Evolutionary conservation across 108 stramenopile species (phyloP).

Genomic region (Nitzschia palea): DNA sequence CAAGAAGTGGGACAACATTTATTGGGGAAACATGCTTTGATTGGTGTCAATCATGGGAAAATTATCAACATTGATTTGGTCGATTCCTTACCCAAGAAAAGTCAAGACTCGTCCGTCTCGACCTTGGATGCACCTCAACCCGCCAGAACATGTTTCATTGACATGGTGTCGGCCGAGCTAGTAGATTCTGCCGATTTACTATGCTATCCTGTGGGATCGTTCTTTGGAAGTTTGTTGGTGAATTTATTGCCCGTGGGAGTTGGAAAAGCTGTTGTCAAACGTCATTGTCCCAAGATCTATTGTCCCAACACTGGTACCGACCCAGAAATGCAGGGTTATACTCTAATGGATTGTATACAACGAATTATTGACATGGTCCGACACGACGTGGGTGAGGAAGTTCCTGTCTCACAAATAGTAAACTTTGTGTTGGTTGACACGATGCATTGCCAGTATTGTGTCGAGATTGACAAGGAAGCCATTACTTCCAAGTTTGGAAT

Average conservation of each 20-base stretch:
- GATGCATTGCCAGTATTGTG: conserved; percentile 29
- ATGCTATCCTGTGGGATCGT: conserved; percentile 35
- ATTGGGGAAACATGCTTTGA: conserved; percentile 12
- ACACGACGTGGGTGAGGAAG: conserved; percentile 3
- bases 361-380: conserved; percentile 25
- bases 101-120: neutral
- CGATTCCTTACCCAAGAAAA: neutral
- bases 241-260: conserved; percentile 32
- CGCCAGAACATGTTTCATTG: conserved; percentile 28
- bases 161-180: conserved; percentile 28
- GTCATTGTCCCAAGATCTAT: conserved; percentile 34
- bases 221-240: conserved; percentile 29
- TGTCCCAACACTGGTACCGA: conserved; percentile 36
- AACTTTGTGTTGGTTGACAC: conserved; percentile 41
- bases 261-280: conserved; percentile 19
- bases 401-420: conserved; percentile 20
- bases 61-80: conserved; percentile 34
- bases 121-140: neutral
- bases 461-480: conserved; percentile 30
- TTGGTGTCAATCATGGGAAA: conserved; percentile 4
- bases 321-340: conserved; percentile 34
- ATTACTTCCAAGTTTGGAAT: conserved; percentile 17
- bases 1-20: conserved; percentile 35
- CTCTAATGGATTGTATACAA: conserved; percentile 15
- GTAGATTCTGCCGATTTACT: conserved; percentile 23